Percentiles rank a stretch among this genome's conserved stretches.
phyloP scores from a whole-genome alignment of 768 basidiomycete genomes.

The Strobilomyces echinocephalus region DNA sequence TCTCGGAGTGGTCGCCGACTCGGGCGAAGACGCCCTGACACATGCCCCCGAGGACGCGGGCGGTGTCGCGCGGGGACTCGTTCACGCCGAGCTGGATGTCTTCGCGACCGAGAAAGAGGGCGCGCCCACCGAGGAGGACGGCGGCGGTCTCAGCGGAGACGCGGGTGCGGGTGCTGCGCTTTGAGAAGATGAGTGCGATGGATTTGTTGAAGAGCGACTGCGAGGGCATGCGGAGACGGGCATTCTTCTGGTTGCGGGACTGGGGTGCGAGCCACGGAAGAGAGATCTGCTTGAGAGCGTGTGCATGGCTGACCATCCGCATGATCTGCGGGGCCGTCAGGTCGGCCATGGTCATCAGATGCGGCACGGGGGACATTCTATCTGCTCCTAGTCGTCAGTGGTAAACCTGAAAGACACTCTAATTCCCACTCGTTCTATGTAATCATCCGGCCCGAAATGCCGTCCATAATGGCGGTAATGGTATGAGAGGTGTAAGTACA shows the following conservation, averaged over 20 bases:
- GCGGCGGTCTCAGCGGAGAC: conserved; percentile 83
- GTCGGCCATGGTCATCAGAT: conserved; percentile 88
- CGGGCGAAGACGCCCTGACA: conserved; percentile 96
- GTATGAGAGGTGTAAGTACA: conserved; percentile 8
- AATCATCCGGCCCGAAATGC: too few species aligned
- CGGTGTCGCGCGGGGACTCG: conserved; percentile 79
- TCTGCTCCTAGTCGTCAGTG: background rate
- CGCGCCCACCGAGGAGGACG: conserved; percentile 74
- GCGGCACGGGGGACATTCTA: conserved; percentile 45
- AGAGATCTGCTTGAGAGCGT: conserved; percentile 56
- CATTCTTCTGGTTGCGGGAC: conserved; percentile 23
- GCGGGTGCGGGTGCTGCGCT: conserved; percentile 90
- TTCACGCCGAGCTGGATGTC: conserved; percentile 98
- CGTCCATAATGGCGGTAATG: too few species aligned
- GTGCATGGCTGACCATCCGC: conserved; percentile 59
- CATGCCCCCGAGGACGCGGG: conserved; percentile 90
- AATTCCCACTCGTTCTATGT: too few species aligned
- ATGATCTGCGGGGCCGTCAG: conserved; percentile 71
- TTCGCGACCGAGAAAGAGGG: conserved; percentile 82
- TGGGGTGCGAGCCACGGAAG: conserved; percentile 66
- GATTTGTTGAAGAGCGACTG: conserved; percentile 79
- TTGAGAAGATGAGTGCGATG: conserved; percentile 86
- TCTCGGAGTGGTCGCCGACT: conserved; percentile 87
- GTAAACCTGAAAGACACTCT: too few species aligned
- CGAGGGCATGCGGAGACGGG: conserved; percentile 53